Conservation (phyloP, 2,329 filamentous ascomycete genomes). For the Fusarium luffae region DNA sequence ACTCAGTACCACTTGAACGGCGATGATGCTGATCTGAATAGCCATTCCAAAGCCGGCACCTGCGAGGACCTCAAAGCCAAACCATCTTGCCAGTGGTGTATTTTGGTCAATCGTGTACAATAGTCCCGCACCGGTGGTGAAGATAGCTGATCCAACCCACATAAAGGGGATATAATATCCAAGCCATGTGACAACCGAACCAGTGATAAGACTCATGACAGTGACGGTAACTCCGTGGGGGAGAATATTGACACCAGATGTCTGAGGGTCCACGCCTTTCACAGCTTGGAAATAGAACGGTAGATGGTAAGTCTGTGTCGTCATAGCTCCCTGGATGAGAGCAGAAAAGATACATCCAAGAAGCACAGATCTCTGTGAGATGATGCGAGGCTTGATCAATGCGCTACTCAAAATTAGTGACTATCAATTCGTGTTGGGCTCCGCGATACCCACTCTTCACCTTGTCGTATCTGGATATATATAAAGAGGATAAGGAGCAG, state of each 20-base stretch:
- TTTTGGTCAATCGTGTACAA: constrained; percentile 42
- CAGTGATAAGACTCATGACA: constrained; percentile 24
- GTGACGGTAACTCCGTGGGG: constrained; percentile 34
- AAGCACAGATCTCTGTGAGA: constrained; percentile 28
- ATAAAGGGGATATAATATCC: constrained; percentile 40
- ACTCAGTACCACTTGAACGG: constrained; percentile 56
- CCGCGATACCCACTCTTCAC: constrained; percentile 15
- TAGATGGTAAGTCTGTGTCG: constrained; percentile 34
- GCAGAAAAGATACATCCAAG: constrained; percentile 33
- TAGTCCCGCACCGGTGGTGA: constrained; percentile 28
- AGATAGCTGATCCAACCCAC: constrained; percentile 34
- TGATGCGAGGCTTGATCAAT: constrained; percentile 28
- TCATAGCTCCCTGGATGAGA: constrained; percentile 38
- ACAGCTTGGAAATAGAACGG: constrained; percentile 45
- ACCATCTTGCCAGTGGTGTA: constrained; percentile 53
- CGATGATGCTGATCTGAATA: constrained; percentile 57
- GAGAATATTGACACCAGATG: constrained; percentile 35
- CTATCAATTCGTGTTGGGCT: accelerated
- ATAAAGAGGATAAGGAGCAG: constrained; percentile 29
- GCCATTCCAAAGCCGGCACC: constrained; percentile 56
- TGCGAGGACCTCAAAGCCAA: constrained; percentile 57
- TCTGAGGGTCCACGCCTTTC: constrained; percentile 18
- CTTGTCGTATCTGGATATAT: constrained; percentile 23
- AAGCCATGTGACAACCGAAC: constrained; percentile 17
- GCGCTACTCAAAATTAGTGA: constrained; percentile 4